phyloP scores from a whole-genome alignment of 164 flowering plant species.

The Magnolia changhungtana region DNA sequence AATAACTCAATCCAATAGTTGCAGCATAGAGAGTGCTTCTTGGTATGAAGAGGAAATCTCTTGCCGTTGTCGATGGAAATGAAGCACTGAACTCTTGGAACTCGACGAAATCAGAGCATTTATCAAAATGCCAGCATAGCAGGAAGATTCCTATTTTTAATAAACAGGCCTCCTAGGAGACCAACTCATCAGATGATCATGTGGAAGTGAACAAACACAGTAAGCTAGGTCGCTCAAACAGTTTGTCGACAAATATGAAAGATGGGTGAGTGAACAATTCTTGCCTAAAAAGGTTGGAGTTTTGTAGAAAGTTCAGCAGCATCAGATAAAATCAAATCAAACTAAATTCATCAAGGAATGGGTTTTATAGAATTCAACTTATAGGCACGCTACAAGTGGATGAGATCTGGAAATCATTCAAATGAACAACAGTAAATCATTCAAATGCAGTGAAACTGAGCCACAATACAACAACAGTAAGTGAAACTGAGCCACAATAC shows the following conservation, averaged over 20 bases:
- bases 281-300: no score
- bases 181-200: conserved; percentile 22
- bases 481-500: no score
- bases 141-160: conserved; percentile 15
- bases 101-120: conserved; percentile 4
- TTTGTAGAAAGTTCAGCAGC: no score
- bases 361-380: no score
- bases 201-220: conserved; percentile 31
- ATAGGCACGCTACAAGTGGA: no score
- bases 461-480: no score
- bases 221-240: conserved; percentile 24
- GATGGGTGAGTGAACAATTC: no score
- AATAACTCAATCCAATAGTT: conserved; percentile 34
- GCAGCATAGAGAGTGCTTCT: conserved; percentile 32
- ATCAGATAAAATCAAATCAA: no score
- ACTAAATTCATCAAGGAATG: no score
- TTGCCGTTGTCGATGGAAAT: conserved; percentile 17
- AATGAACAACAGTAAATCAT: no score
- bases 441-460: no score
- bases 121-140: conserved; percentile 31
- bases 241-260: conserved; percentile 21
- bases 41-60: conserved; percentile 64
- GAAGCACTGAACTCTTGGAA: conserved; percentile 13
- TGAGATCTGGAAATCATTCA: no score
- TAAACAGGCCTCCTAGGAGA: conserved; percentile 18